Evolutionary conservation across 805 yeast genomes (phyloP).

Genomic region (Ogataea corticis): DNA sequence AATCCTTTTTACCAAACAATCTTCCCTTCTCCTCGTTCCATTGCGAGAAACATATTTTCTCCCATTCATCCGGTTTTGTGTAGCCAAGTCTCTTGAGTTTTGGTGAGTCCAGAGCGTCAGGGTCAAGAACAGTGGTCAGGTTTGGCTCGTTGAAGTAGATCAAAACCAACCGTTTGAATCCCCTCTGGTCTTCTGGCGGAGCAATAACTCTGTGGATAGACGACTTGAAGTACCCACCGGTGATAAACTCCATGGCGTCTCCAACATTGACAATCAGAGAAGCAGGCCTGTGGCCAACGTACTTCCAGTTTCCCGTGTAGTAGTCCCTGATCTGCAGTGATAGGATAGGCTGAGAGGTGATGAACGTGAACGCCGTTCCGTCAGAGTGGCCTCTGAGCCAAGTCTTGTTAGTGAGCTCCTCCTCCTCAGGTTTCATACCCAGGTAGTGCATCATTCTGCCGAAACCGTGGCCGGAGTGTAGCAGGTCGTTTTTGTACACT

Average conservation of each 20-base stretch:
- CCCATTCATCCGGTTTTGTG: slow-evolving; percentile 29
- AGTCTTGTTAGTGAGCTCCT: slow-evolving; percentile 36
- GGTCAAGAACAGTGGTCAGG: slow-evolving; percentile 39
- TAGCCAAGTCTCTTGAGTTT: slow-evolving; percentile 37
- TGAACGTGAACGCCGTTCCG: slow-evolving; percentile 40
- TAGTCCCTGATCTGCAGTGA: slow-evolving; percentile 41
- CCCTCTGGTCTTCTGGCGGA: slow-evolving; percentile 43
- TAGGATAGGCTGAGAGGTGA: slow-evolving; percentile 42
- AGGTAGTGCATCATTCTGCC: slow-evolving; percentile 41
- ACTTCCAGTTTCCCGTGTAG: slow-evolving; percentile 39
- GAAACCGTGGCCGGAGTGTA: slow-evolving; percentile 40
- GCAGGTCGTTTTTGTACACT: slow-evolving; percentile 32
- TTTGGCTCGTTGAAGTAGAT: slow-evolving; percentile 46
- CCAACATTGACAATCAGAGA: slow-evolving; percentile 44
- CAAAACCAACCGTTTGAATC: slow-evolving; percentile 37
- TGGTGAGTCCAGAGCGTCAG: slow-evolving; percentile 42
- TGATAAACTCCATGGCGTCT: slow-evolving; percentile 41
- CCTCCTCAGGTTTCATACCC: slow-evolving; percentile 33
- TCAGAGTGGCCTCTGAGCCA: slow-evolving; percentile 52
- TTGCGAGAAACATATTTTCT: slow-evolving; percentile 38
- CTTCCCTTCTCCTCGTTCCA: slow-evolving; percentile 50
- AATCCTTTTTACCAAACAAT: slow-evolving; percentile 39
- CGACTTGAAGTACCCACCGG: slow-evolving; percentile 48
- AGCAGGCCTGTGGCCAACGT: slow-evolving; percentile 39
- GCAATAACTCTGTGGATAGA: slow-evolving; percentile 47